Conservation (phyloP, 2,329 filamentous ascomycete genomes). For the Trichoderma atroviride region DNA sequence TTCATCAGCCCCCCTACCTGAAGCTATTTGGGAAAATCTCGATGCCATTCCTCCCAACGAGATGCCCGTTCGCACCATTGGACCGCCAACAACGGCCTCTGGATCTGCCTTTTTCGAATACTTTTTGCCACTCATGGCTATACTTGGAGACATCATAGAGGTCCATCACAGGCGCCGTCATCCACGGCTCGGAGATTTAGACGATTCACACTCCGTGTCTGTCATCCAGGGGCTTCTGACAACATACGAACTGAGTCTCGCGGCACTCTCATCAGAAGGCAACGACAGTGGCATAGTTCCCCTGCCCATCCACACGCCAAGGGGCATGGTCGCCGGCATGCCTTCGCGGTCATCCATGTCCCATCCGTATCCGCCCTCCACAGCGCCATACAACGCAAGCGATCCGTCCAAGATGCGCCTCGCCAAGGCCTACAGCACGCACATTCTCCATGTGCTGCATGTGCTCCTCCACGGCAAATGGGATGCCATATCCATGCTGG, state of each 20-base stretch:
- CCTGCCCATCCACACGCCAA: constrained; percentile 17
- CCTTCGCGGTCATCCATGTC: constrained; percentile 26
- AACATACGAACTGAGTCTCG: constrained; percentile 45
- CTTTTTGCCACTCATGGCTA: constrained; percentile 53
- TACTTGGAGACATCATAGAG: constrained; percentile 53
- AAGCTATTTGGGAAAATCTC: constrained; percentile 46
- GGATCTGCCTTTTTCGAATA: constrained; percentile 53
- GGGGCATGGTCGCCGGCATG: constrained; percentile 11
- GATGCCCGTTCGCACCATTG: constrained; percentile 41
- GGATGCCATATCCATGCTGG: constrained; percentile 53
- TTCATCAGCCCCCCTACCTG: constrained; percentile 42
- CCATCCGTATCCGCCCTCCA: constrained; percentile 22
- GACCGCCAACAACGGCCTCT: constrained; percentile 44
- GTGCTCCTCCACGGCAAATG: constrained; percentile 53
- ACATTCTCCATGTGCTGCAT: constrained; percentile 52
- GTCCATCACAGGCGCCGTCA: constrained; percentile 49
- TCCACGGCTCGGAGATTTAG: constrained; percentile 45
- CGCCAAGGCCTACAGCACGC: constrained; percentile 51
- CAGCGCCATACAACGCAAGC: constrained; percentile 27
- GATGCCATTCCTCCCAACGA: constrained; percentile 37
- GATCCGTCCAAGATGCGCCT: constrained; percentile 42
- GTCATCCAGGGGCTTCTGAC: constrained; percentile 43
- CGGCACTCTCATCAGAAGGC: constrained; percentile 35
- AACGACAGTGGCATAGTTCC: constrained; percentile 25
- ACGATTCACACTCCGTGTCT: constrained; percentile 40